These are phyloP conservation scores for Boletus barrowsii DNA, from an alignment of 768 basidiomycete genomes.

Conservation along the genomic window DNA sequence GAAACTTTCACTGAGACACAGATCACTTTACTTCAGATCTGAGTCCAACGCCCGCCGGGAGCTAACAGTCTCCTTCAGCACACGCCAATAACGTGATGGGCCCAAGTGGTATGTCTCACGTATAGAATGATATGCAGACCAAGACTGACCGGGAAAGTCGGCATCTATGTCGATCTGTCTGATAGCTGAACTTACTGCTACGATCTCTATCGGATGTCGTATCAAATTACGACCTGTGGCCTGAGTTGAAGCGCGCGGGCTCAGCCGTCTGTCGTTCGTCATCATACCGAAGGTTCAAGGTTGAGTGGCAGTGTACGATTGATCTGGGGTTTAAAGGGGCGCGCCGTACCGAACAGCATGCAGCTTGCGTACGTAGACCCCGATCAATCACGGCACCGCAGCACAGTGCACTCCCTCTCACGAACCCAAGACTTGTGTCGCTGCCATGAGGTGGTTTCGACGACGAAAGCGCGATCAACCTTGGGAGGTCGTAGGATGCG, in stretches of 20 bases:
- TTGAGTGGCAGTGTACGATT: slow-evolving; percentile 22
- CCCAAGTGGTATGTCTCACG: neutral
- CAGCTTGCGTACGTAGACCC: neutral
- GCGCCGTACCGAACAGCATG: slow-evolving; percentile 14
- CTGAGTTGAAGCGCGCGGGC: neutral
- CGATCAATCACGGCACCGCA: slow-evolving; percentile 21
- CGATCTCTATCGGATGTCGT: neutral
- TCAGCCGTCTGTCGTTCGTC: neutral
- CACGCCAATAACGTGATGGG: slow-evolving; percentile 1
- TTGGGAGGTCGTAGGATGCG: slow-evolving; percentile 78
- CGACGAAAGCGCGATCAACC: slow-evolving; percentile 53
- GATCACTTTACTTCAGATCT: neutral
- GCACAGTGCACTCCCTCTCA: slow-evolving; percentile 7
- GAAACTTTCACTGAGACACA: neutral
- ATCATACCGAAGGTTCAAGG: neutral
- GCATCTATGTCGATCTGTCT: neutral
- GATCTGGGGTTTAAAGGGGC: slow-evolving; percentile 12
- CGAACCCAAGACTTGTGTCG: slow-evolving; percentile 16
- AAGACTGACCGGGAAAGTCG: neutral
- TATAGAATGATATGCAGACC: neutral
- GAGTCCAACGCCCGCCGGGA: neutral
- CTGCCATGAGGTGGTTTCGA: slow-evolving; percentile 41
- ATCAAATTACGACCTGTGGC: neutral
- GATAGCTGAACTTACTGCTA: neutral
- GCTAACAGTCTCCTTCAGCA: neutral